Base-by-base conservation (phyloP, 352 stramenopile species). In the Phytophthora ramorum region DNA sequence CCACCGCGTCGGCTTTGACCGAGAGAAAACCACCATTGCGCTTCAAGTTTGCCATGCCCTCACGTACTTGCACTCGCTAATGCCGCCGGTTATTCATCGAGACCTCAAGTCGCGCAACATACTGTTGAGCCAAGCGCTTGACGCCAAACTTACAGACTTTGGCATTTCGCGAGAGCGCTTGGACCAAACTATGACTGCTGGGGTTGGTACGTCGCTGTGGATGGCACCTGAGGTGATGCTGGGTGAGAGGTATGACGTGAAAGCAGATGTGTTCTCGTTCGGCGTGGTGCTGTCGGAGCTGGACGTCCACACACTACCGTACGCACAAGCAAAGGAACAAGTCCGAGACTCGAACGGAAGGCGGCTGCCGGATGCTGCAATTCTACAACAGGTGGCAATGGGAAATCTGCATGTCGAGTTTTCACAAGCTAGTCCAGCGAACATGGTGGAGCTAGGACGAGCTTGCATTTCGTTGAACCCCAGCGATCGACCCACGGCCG, bases 171-270 rank as follows among this genome's bases (percentile, higher is more conserved):
- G 62, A 19, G 49, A 74, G 17, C 62, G 68, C 14, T 32, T 52
- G 4, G 66, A 71, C 12, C 47, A 63, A 43, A 77, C 67, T 1
- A 76, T 82, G 74, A 79, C 69, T 3, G 44, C 61, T 37, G 72
- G 72, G 2, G 58, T 76, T 12, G 66, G 70, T 7, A 77, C 66
- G 7, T 66, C 50, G 35, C 45, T 78, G 22, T 95, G 84, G 81
- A 91, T 87, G 51, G 87, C 87, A 2, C 88, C 88, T 12, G 88
- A 96, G 61, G 71, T 79, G 9, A 73, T 76, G 61, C 24, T 76
- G 7, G 59, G 71, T 1, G 59, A 69, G 24, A 43, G 61, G 7
- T 80, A 80, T 60, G 69, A 73, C 22, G 50, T 69, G 3, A 75
- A 77, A 54, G 72, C 72, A 13, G 72, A 80, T 26, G 72, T 80